phyloP scores from a whole-genome alignment of 768 basidiomycete species.

The Galerina marginata region DNA sequence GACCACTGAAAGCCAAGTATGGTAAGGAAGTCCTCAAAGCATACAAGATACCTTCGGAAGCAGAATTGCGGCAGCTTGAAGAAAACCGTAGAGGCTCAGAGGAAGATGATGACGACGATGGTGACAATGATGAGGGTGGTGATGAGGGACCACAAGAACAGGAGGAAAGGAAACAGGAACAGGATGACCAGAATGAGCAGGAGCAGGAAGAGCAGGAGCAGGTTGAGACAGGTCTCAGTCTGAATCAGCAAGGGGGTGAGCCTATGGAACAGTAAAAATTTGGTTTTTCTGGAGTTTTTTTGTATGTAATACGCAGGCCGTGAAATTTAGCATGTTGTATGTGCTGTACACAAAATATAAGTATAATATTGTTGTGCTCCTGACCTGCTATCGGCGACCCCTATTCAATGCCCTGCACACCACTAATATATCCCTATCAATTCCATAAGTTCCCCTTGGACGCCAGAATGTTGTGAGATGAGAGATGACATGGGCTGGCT shows the following conservation, averaged over 20 bases:
- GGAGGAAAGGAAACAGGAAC: neutral
- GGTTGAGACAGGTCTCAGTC: neutral
- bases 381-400: conserved; percentile 11
- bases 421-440: conserved; percentile 20
- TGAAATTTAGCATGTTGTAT: neutral
- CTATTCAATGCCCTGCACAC: conserved; percentile 28
- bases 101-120: no score
- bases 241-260: no score
- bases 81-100: neutral
- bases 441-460: conserved; percentile 26
- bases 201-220: neutral
- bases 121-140: no score
- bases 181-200: neutral
- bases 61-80: conserved; percentile 20
- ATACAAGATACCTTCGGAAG: conserved; percentile 28
- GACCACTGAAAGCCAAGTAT: conserved; percentile 26
- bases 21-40: conserved; percentile 24
- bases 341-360: neutral
- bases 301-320: no score
- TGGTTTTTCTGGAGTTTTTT: no score
- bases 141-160: neutral
- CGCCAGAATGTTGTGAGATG: conserved; percentile 25
- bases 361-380: neutral
- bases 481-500: conserved; percentile 29
- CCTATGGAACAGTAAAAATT: no score